Conservation (phyloP, 306 rosid species). For the Coriaria nepalensis region DNA sequence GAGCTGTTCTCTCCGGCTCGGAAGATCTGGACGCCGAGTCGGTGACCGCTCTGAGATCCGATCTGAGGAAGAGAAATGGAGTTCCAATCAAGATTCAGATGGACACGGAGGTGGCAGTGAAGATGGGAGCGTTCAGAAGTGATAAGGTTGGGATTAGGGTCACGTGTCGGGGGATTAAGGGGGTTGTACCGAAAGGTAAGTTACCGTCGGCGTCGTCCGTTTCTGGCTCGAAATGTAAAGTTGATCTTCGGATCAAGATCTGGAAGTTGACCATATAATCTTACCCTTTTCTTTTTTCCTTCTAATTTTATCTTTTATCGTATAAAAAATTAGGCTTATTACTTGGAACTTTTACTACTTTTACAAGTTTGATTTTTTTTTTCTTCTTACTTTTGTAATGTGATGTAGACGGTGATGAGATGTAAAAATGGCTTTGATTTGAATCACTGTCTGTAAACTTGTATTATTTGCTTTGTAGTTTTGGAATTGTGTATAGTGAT, state of each 20-base stretch:
- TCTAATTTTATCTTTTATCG: no score
- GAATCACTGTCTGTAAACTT: no score
- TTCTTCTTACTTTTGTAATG: no score
- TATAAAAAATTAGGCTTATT: no score
- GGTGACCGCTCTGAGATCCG: constrained; percentile 52
- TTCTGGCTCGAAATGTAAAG: constrained; percentile 58
- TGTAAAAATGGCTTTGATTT: no score
- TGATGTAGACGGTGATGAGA: no score
- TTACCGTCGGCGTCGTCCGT: constrained; percentile 69
- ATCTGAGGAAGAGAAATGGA: constrained; percentile 53
- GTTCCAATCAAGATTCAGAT: constrained; percentile 54
- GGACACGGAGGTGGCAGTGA: constrained; percentile 76
- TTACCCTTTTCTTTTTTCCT: neutral
- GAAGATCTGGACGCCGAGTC: constrained; percentile 64
- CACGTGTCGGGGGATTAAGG: constrained; percentile 52
- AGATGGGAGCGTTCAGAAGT: constrained; percentile 52
- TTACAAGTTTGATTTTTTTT: no score
- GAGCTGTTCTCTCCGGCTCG: constrained; percentile 27
- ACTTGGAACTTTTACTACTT: no score
- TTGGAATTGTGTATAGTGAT: no score
- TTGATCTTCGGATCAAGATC: constrained; percentile 95
- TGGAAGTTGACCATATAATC: constrained; percentile 73
- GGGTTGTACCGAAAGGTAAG: constrained; percentile 54
- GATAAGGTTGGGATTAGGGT: constrained; percentile 81
- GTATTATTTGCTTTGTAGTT: no score